Percentiles rank a stretch among this genome's conserved stretches.
These are phyloP conservation scores for Arthrobotrys conoides DNA, from an alignment of 2,329 filamentous ascomycete genomes.

Conservation along the genomic window DNA sequence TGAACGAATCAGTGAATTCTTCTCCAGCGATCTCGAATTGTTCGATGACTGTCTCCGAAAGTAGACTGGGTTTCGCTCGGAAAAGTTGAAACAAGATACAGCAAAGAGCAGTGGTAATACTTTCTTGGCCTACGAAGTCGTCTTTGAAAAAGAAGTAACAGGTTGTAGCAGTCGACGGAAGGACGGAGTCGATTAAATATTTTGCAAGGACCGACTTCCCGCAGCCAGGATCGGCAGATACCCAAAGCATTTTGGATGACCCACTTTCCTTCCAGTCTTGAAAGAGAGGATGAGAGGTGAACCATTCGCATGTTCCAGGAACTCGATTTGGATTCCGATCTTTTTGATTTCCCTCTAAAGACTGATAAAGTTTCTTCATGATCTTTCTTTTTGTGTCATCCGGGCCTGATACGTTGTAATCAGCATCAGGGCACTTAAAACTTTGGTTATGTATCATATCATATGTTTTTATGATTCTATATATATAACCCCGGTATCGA, in stretches of 20 bases:
- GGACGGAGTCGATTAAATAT: constrained; percentile 65
- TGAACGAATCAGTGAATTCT: constrained; percentile 7
- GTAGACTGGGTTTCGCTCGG: constrained; percentile 59
- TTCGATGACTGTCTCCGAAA: constrained; percentile 13
- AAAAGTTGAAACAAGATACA: constrained; percentile 68
- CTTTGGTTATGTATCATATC: too few species aligned
- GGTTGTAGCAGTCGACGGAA: constrained; percentile 62
- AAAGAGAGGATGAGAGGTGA: constrained; percentile 18
- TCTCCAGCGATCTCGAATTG: constrained; percentile 13
- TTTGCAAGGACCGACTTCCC: constrained; percentile 69
- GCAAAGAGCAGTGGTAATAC: constrained; percentile 65
- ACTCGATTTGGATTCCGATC: constrained; percentile 14
- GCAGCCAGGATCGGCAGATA: constrained; percentile 69
- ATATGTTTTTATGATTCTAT: too few species aligned
- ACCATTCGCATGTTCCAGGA: constrained; percentile 31
- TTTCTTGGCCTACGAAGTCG: constrained; percentile 65
- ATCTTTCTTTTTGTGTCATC: too few species aligned
- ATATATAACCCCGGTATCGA: too few species aligned
- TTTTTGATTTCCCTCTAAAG: constrained; percentile 6
- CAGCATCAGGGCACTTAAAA: too few species aligned
- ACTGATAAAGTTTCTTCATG: too few species aligned
- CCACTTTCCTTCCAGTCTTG: background rate
- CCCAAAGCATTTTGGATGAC: constrained; percentile 65
- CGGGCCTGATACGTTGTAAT: too few species aligned
- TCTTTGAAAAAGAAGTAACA: constrained; percentile 70